These are phyloP conservation scores for Pseudohalonectria lignicola DNA, from an alignment of 2,329 filamentous ascomycete species.

Conservation along the genomic window DNA sequence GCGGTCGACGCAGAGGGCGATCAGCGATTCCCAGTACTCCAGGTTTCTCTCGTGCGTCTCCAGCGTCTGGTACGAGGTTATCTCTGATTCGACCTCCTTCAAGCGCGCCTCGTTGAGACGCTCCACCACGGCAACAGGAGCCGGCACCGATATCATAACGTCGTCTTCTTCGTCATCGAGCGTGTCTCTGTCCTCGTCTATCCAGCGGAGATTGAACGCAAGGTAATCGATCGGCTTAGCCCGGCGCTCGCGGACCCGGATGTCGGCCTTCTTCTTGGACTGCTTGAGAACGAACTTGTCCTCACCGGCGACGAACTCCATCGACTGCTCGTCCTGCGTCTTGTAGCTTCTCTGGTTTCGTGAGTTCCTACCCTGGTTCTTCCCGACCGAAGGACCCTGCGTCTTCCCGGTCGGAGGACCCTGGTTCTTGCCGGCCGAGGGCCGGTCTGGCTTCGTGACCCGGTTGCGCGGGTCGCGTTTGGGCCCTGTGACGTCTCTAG, in stretches of 20 bases:
- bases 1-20: constrained; percentile 70
- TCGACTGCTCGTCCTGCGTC: constrained; percentile 67
- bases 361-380: too few species aligned
- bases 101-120: constrained; percentile 57
- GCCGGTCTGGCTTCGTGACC: constrained; percentile 32
- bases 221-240: constrained; percentile 91
- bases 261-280: constrained; percentile 94
- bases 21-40: constrained; percentile 89
- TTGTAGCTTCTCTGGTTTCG: constrained; percentile 35
- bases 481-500: constrained; percentile 42
- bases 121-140: constrained; percentile 73
- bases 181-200: constrained; percentile 73
- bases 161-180: constrained; percentile 80
- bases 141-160: constrained; percentile 60
- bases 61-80: constrained; percentile 66
- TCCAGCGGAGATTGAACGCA: constrained; percentile 78
- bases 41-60: constrained; percentile 69
- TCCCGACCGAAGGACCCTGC: too few species aligned
- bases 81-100: constrained; percentile 69
- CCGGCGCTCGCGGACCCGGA: constrained; percentile 81
- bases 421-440: too few species aligned
- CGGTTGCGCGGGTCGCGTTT: constrained; percentile 43
- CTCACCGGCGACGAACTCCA: constrained; percentile 84
- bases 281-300: constrained; percentile 94
- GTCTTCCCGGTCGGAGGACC: too few species aligned